Evolutionary conservation across 108 stramenopile genomes (phyloP).

Genomic region (Cyclotella sp.): DNA sequence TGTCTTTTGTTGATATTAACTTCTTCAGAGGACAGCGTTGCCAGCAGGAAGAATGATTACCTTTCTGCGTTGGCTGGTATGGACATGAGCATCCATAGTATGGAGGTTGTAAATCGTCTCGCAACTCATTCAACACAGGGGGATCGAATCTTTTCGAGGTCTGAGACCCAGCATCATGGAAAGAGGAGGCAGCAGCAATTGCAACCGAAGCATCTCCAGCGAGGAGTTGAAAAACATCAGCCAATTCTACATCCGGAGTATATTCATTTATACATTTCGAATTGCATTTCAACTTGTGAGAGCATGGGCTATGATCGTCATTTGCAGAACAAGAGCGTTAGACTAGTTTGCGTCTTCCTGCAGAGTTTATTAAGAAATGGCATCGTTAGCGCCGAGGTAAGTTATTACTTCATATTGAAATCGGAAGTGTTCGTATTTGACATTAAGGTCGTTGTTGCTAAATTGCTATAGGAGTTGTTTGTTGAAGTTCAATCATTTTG

Average conservation of each 20-base stretch:
- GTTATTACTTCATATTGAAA: slow-evolving; percentile 14
- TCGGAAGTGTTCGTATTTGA: background rate
- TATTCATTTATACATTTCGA: slow-evolving; percentile 94
- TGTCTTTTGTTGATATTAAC: slow-evolving; percentile 87
- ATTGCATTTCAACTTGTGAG: slow-evolving; percentile 95
- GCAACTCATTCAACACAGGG: slow-evolving; percentile 59
- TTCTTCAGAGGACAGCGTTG: slow-evolving; percentile 26
- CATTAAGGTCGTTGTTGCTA: background rate
- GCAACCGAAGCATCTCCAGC: background rate
- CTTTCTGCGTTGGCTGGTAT: slow-evolving; percentile 94
- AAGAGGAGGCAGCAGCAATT: slow-evolving; percentile 15
- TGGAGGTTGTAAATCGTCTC: slow-evolving; percentile 96
- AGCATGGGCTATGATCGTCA: slow-evolving; percentile 91
- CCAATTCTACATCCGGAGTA: slow-evolving; percentile 93
- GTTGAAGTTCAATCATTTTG: slow-evolving; percentile 97
- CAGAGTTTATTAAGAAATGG: slow-evolving; percentile 94
- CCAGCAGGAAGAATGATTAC: slow-evolving; percentile 68
- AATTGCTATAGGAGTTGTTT: slow-evolving; percentile 74
- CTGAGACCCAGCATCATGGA: background rate
- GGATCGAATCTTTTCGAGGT: background rate
- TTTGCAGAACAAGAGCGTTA: slow-evolving; percentile 94
- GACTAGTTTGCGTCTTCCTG: slow-evolving; percentile 96
- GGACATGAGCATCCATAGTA: slow-evolving; percentile 96
- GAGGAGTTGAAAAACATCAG: slow-evolving; percentile 34
- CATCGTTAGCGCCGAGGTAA: slow-evolving; percentile 88